phyloP scores from a whole-genome alignment of 2,329 filamentous ascomycete genomes.

The Penicillium sp. region DNA sequence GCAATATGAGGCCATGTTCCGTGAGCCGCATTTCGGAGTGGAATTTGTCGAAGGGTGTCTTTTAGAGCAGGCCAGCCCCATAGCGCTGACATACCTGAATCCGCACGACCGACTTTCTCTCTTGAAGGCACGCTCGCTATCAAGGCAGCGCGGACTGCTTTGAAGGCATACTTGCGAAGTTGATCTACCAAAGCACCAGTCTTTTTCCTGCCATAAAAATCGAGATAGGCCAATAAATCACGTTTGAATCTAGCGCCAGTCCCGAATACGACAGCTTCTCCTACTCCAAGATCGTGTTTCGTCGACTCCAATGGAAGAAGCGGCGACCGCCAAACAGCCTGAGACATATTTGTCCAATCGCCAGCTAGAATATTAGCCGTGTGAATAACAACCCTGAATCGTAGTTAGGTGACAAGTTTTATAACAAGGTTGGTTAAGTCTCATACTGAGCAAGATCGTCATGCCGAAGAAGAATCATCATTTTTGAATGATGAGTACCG shows the following conservation, averaged over 20 bases:
- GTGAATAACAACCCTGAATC: conserved; percentile 64
- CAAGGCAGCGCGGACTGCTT: conserved; percentile 62
- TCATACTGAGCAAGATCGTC: conserved; percentile 66
- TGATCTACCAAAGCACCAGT: conserved; percentile 54
- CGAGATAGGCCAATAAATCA: conserved; percentile 70
- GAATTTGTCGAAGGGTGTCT: conserved; percentile 55
- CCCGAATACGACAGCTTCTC: conserved; percentile 41
- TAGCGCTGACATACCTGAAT: conserved; percentile 48
- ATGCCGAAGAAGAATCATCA: conserved; percentile 76
- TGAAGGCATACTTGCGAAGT: conserved; percentile 65
- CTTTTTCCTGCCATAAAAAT: conserved; percentile 60
- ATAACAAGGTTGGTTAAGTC: background rate
- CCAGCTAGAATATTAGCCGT: conserved; percentile 87
- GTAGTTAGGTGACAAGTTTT: background rate
- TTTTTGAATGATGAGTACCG: conserved; percentile 82
- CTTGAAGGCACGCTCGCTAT: conserved; percentile 75
- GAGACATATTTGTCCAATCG: conserved; percentile 86
- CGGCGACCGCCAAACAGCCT: conserved; percentile 76
- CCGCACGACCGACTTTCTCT: conserved; percentile 47
- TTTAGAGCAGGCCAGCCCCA: conserved; percentile 74
- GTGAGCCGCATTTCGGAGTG: conserved; percentile 34
- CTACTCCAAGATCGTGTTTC: background rate
- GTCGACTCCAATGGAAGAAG: conserved; percentile 53
- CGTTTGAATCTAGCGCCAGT: conserved; percentile 68
- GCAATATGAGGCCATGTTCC: conserved; percentile 32